Conservation (phyloP, 495 filamentous ascomycete genomes). For the Trichoderma parareesei region DNA sequence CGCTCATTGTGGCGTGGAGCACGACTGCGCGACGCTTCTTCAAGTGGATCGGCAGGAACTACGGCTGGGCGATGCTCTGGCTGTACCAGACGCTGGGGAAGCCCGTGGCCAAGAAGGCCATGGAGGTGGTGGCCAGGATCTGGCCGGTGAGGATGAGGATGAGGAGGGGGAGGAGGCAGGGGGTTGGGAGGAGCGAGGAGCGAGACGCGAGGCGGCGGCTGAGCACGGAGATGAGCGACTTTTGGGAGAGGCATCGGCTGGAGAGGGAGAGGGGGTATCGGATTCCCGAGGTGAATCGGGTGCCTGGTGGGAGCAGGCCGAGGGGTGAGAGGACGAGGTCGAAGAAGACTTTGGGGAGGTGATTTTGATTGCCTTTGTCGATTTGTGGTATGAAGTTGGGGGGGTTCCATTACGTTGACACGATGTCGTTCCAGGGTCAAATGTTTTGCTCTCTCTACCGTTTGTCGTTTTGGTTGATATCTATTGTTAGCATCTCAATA, state of each 20-base stretch:
- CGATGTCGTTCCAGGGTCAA: not conserved
- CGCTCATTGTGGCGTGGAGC: slow-evolving; percentile 36
- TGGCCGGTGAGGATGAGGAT: slow-evolving; percentile 12
- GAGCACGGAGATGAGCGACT: slow-evolving; percentile 31
- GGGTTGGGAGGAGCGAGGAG: slow-evolving; percentile 8
- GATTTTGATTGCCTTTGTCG: not conserved
- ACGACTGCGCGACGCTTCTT: slow-evolving; percentile 27
- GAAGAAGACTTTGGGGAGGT: not conserved
- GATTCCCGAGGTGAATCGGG: slow-evolving; percentile 36
- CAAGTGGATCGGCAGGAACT: slow-evolving; percentile 19
- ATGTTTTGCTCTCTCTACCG: not conserved
- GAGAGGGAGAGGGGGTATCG: slow-evolving; percentile 26
- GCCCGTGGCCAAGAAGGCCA: slow-evolving; percentile 23
- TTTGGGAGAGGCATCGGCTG: slow-evolving; percentile 34
- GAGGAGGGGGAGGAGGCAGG: slow-evolving; percentile 16
- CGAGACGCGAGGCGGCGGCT: not conserved
- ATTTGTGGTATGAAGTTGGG: not conserved
- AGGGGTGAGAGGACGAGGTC: not conserved
- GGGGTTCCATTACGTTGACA: not conserved
- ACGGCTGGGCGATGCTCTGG: slow-evolving; percentile 13
- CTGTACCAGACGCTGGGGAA: slow-evolving; percentile 16
- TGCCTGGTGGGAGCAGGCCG: slow-evolving; percentile 11
- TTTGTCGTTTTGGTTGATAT: too few species aligned
- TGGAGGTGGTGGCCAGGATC: slow-evolving; percentile 9
- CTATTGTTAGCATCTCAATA: too few species aligned